phyloP scores from a whole-genome alignment of 176 grass and related monocot genomes.

The Elymus sibiricus region DNA sequence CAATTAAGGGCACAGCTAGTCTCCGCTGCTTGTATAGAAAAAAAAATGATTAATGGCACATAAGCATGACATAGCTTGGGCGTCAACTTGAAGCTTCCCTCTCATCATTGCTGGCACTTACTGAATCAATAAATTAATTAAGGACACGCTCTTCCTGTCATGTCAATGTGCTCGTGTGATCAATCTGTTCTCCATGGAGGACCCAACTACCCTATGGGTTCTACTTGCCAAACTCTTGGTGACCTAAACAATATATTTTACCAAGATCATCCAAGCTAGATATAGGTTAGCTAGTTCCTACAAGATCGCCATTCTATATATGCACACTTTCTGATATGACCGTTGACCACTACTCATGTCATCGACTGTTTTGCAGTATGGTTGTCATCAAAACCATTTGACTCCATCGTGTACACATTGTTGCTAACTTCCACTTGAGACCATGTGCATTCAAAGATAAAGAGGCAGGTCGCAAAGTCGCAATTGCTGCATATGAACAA shows the following conservation, averaged over 20 bases:
- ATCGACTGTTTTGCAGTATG: not conserved
- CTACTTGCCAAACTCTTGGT: slow-evolving; percentile 35
- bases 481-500: not conserved
- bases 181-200: not conserved
- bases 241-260: slow-evolving; percentile 2
- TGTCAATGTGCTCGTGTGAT: slow-evolving; percentile 31
- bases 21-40: not conserved
- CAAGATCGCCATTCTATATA: not conserved
- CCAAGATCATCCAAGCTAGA: not conserved
- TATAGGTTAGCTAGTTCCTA: not conserved
- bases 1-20: slow-evolving; percentile 6
- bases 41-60: slow-evolving; percentile 14
- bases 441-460: not conserved
- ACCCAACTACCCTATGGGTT: slow-evolving; percentile 20
- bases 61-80: slow-evolving; percentile 28
- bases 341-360: not conserved
- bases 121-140: not conserved
- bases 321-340: not conserved
- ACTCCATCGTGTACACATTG: too few species aligned
- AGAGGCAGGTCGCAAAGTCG: not conserved
- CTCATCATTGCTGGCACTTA: not conserved
- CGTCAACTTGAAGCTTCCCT: slow-evolving; percentile 27
- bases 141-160: not conserved
- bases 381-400: not conserved
- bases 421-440: too few species aligned